Evolutionary conservation across 1,284 basidiomycete genomes (phyloP).

Genomic region (Cystobasidiaceae sp.): DNA sequence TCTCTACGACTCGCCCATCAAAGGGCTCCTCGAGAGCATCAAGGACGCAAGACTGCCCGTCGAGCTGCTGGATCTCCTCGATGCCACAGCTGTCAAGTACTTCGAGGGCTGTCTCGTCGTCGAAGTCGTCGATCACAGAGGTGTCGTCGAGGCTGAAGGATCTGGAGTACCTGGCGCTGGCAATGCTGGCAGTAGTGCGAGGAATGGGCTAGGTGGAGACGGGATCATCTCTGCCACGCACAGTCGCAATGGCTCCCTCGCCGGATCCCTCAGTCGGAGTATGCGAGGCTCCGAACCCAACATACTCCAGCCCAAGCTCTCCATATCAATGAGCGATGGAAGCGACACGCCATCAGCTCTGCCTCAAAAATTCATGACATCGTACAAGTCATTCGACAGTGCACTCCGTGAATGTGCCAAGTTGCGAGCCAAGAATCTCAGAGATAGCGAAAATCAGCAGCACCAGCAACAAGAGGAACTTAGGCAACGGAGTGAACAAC

Average conservation of each 20-base stretch:
- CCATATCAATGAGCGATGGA: neutral
- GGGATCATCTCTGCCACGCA: neutral
- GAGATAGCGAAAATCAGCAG: neutral
- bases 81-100: conserved; percentile 38
- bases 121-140: conserved; percentile 43
- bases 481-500: neutral
- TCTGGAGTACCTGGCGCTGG: neutral
- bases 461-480: neutral
- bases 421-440: too few species aligned
- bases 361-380: neutral
- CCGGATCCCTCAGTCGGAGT: neutral
- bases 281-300: neutral
- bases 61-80: conserved; percentile 41
- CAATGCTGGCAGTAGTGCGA: neutral
- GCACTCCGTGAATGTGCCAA: conserved; percentile 1
- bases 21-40: conserved; percentile 41
- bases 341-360: conserved; percentile 3
- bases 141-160: neutral
- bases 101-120: conserved; percentile 44
- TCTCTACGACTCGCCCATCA: conserved; percentile 28
- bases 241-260: neutral
- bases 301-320: conserved; percentile 3
- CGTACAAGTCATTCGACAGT: conserved; percentile 12
- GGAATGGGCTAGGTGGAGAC: neutral
- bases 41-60: conserved; percentile 42